phyloP scores from a whole-genome alignment of 1,284 basidiomycete species.

The Ustilago nuda region DNA sequence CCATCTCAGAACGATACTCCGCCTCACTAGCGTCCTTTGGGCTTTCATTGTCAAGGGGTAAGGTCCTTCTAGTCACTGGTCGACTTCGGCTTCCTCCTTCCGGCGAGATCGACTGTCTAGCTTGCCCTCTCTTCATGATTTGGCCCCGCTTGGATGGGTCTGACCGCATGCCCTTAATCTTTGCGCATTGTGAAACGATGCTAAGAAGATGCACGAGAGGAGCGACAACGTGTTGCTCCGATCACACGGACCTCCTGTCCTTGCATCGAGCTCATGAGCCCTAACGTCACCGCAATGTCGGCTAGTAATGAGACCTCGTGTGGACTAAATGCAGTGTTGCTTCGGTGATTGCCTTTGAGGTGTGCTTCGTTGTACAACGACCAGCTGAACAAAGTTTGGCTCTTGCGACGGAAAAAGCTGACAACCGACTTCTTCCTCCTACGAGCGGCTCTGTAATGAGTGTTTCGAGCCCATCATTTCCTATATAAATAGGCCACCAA shows the following conservation, averaged over 20 bases:
- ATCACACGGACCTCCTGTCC: not conserved
- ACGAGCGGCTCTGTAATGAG: not conserved
- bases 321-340: not conserved
- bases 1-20: constrained; percentile 1
- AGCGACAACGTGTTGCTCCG: not conserved
- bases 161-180: not conserved
- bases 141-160: not conserved
- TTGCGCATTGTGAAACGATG: not conserved
- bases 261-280: not conserved
- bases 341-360: not conserved
- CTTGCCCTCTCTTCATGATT: not conserved
- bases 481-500: not conserved
- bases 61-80: not conserved
- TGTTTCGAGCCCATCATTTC: not conserved
- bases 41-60: not conserved
- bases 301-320: not conserved
- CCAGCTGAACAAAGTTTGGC: not conserved
- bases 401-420: not conserved
- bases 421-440: not conserved
- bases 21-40: constrained; percentile 4
- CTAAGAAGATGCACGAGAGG: not conserved
- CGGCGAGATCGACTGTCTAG: not conserved
- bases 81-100: not conserved
- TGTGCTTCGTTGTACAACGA: not conserved
- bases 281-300: not conserved